These are phyloP conservation scores for Mortierella sp. DNA, from an alignment of 371 early-diverging fungal species.

Conservation along the genomic window DNA sequence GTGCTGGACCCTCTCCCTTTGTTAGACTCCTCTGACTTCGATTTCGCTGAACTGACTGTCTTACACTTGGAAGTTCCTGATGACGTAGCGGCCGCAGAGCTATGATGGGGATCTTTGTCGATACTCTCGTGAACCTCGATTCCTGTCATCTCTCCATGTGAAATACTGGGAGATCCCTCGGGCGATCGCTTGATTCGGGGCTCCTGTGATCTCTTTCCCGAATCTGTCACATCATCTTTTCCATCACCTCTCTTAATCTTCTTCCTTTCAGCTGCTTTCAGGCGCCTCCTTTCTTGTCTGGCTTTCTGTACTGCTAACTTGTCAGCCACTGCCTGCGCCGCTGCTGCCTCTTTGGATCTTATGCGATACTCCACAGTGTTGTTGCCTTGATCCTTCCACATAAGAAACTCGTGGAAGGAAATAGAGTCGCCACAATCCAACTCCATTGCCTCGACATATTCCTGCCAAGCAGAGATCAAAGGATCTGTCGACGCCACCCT, in stretches of 20 bases:
- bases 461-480: constrained; percentile 27
- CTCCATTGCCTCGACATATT: constrained; percentile 44
- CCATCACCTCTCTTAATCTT: background rate
- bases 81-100: too few species aligned
- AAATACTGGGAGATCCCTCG: too few species aligned
- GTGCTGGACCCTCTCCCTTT: too few species aligned
- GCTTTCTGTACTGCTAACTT: constrained; percentile 22
- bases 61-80: too few species aligned
- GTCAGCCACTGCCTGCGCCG: constrained; percentile 8
- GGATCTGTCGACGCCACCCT: constrained; percentile 6
- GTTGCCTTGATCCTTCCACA: constrained; percentile 31
- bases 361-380: constrained; percentile 12
- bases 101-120: too few species aligned
- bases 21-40: too few species aligned
- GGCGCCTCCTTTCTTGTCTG: constrained; percentile 12
- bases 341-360: constrained; percentile 17
- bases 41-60: too few species aligned
- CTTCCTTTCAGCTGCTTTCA: too few species aligned
- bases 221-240: background rate
- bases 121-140: too few species aligned
- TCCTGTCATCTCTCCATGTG: too few species aligned
- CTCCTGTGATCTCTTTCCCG: too few species aligned
- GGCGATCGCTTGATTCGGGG: too few species aligned
- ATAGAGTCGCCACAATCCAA: constrained; percentile 24
- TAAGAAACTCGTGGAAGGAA: constrained; percentile 16